Conservation (phyloP, 2,329 filamentous ascomycete genomes). For the Sclerotinia minor region DNA sequence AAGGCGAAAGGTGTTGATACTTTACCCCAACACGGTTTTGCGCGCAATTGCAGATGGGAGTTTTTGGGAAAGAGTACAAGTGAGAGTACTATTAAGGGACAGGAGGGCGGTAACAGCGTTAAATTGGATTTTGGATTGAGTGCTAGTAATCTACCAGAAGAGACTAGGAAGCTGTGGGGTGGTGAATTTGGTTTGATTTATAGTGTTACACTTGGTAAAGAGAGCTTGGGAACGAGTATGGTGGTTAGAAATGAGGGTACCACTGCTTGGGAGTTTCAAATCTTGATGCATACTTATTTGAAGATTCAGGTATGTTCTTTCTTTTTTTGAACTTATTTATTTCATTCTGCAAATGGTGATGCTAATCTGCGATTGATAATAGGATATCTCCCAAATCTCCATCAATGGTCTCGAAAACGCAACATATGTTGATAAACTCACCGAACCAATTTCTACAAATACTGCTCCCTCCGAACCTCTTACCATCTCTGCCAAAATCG, state of each 20-base stretch:
- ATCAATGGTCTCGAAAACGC: conserved; percentile 76
- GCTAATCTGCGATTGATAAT: conserved; percentile 27
- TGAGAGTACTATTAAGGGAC: conserved; percentile 38
- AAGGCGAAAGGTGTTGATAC: conserved; percentile 61
- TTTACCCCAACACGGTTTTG: conserved; percentile 93
- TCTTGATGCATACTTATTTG: conserved; percentile 89
- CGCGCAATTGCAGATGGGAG: conserved; percentile 86
- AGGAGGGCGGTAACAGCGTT: conserved; percentile 63
- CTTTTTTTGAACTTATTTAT: not conserved
- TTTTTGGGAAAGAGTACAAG: conserved; percentile 86
- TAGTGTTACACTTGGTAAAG: conserved; percentile 79
- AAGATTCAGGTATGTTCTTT: conserved; percentile 64
- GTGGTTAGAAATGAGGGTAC: conserved; percentile 85
- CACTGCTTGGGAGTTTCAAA: conserved; percentile 84
- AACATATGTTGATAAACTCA: conserved; percentile 81
- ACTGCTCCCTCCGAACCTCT: conserved; percentile 62
- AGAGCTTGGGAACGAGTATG: conserved; percentile 75
- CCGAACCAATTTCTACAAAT: conserved; percentile 56
- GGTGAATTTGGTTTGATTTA: conserved; percentile 89
- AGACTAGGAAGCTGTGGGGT: conserved; percentile 73
- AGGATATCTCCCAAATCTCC: conserved; percentile 77
- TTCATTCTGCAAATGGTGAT: not conserved
- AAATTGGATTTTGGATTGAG: conserved; percentile 96
- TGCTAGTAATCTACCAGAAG: conserved; percentile 66
- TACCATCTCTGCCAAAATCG: conserved; percentile 74